These are phyloP conservation scores for Tuber melanosporum DNA, from an alignment of 495 filamentous ascomycete species.

Conservation along the genomic window DNA sequence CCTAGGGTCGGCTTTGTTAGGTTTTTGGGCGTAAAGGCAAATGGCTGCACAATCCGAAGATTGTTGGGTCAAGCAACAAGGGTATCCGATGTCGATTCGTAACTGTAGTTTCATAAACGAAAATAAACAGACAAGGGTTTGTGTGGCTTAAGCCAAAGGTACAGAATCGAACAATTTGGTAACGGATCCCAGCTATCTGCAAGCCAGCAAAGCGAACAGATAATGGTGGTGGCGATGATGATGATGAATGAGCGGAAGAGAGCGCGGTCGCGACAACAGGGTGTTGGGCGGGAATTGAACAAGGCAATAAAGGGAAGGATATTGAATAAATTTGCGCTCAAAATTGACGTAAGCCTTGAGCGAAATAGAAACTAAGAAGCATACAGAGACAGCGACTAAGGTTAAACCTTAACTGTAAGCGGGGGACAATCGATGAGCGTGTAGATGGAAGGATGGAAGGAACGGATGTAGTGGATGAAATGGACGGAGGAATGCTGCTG, in stretches of 20 bases:
- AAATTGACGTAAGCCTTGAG: neutral
- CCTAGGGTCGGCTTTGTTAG: neutral
- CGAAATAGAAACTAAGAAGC: neutral
- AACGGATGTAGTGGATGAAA: neutral
- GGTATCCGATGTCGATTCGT: neutral
- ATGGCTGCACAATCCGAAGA: neutral
- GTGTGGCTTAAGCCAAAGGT: neutral
- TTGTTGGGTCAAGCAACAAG: neutral
- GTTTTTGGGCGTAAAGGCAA: neutral
- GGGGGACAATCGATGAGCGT: neutral
- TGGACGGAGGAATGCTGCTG: constrained; percentile 2
- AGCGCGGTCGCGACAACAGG: neutral
- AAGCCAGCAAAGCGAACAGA: neutral
- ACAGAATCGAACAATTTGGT: neutral
- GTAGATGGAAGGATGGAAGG: neutral
- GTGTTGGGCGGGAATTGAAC: neutral
- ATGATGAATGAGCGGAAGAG: neutral
- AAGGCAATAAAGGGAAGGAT: neutral
- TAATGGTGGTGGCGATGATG: neutral
- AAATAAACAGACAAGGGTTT: neutral
- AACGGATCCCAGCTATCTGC: neutral
- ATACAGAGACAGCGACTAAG: neutral
- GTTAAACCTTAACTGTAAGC: neutral
- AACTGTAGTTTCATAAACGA: neutral
- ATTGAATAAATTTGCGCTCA: neutral